Evolutionary conservation across 2,329 filamentous ascomycete species (phyloP).

Genomic region (Thelonectria rubi): DNA sequence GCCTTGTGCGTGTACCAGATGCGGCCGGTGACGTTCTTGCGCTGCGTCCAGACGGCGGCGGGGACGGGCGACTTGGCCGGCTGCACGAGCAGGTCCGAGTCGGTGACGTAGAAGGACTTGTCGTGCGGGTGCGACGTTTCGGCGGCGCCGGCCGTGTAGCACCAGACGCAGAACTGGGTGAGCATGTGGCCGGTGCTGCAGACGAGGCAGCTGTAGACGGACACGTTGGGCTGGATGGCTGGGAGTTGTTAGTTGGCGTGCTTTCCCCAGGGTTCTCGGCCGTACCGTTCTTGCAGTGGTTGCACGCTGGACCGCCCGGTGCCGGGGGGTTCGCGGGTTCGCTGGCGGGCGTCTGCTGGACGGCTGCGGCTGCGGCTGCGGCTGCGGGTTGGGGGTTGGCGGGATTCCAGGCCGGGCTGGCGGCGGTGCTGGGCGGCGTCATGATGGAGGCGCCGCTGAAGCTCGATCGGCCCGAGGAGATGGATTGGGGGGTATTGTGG

Average conservation of each 20-base stretch:
- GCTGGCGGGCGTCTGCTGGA: conserved; percentile 5
- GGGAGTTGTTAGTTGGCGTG: neutral
- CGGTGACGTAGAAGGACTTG: conserved; percentile 39
- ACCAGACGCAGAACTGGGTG: conserved; percentile 42
- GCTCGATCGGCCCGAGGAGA: conserved; percentile 21
- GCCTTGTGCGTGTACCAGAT: conserved; percentile 42
- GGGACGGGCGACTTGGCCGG: conserved; percentile 28
- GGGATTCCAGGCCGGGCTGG: conserved; percentile 24
- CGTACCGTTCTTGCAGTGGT: conserved; percentile 38
- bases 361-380: neutral
- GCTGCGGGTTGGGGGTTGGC: neutral
- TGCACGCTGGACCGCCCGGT: conserved; percentile 12
- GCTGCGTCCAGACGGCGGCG: conserved; percentile 36
- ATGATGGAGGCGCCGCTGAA: conserved; percentile 22
- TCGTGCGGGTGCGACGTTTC: conserved; percentile 39
- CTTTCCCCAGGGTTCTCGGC: too few species aligned
- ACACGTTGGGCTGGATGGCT: conserved; percentile 40
- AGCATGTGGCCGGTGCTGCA: conserved; percentile 38
- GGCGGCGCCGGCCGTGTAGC: conserved; percentile 39
- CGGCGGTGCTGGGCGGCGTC: conserved; percentile 18
- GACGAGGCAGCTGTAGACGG: conserved; percentile 41
- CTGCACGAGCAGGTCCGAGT: conserved; percentile 39
- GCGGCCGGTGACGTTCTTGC: conserved; percentile 40
- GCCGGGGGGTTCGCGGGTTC: neutral
- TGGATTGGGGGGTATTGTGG: conserved; percentile 11